Evolutionary conservation across 2,329 filamentous ascomycete species (phyloP).

Genomic region (Elsinoe batatas): DNA sequence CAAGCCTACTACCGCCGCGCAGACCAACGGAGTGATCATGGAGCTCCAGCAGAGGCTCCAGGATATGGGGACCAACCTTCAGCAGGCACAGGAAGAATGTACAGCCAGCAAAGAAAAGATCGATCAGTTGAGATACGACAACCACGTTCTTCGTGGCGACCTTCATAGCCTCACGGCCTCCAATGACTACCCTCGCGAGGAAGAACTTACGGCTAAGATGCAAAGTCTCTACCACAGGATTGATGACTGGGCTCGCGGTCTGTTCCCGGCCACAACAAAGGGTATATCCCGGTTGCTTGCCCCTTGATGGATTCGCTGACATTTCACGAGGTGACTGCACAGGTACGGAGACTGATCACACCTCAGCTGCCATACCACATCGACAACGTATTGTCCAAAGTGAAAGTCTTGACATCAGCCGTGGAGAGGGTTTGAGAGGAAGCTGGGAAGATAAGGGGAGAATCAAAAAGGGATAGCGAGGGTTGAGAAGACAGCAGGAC

Average conservation of each 20-base stretch:
- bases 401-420: neutral
- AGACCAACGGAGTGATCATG: no score
- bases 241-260: neutral
- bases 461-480: no score
- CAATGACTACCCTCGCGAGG: neutral
- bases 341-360: neutral
- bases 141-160: neutral
- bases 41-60: no score
- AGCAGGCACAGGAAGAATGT: neutral
- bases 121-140: neutral
- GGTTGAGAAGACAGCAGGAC: neutral
- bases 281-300: neutral
- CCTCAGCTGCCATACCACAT: neutral
- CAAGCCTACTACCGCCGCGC: no score
- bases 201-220: neutral
- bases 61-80: no score
- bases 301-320: no score
- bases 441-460: no score
- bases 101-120: neutral
- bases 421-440: constrained; percentile 41
- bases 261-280: neutral
- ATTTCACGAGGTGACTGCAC: no score
- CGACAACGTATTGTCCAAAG: neutral
- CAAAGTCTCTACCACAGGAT: neutral
- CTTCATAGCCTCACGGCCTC: neutral